Conservation (phyloP, 306 rosid species). For the Astragalus membranaceus region DNA sequence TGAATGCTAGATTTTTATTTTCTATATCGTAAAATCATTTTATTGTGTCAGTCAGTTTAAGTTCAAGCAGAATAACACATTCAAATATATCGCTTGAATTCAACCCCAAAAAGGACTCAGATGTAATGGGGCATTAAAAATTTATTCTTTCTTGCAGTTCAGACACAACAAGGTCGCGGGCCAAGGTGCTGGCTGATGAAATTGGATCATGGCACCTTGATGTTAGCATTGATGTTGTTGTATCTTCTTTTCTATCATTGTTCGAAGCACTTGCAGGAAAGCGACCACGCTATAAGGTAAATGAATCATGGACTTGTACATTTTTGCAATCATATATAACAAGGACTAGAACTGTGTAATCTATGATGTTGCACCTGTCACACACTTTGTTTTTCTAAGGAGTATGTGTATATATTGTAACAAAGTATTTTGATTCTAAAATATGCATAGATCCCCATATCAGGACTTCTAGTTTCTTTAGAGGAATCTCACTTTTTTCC, state of each 20-base stretch:
- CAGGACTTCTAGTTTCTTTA: background rate
- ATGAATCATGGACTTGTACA: conserved; percentile 5
- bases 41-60: background rate
- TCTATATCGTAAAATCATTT: background rate
- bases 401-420: conserved; percentile 2
- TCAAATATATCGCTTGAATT: background rate
- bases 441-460: background rate
- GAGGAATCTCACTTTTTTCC: background rate
- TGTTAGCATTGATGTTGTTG: conserved; percentile 73
- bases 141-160: conserved; percentile 59
- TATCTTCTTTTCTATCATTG: conserved; percentile 61
- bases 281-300: conserved; percentile 71
- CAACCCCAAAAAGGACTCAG: background rate
- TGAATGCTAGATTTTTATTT: conserved; percentile 8
- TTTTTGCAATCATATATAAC: background rate
- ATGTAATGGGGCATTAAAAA: background rate
- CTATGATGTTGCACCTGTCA: background rate
- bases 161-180: conserved; percentile 60
- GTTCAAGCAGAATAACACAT: background rate
- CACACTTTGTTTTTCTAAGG: background rate
- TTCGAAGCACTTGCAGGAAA: conserved; percentile 86
- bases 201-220: conserved; percentile 97
- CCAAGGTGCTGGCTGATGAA: conserved; percentile 78
- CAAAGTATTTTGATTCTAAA: background rate
- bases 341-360: background rate